Base-by-base conservation (phyloP, 345 rosid genomes). In the Syzygium aromaticum region DNA sequence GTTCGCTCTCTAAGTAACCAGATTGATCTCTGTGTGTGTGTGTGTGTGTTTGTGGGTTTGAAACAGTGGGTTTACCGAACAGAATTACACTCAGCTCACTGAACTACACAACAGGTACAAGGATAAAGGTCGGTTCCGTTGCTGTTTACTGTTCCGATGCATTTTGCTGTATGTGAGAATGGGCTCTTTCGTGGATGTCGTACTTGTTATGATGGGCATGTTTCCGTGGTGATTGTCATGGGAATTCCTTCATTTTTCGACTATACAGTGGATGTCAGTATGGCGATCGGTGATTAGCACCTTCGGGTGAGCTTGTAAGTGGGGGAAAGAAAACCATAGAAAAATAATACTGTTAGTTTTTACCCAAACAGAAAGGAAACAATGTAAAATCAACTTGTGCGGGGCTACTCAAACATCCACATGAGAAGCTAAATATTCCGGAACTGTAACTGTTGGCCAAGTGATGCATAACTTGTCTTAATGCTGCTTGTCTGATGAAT, bases 1-100 rank as follows among this genome's bases (percentile, higher is more conserved):
- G 33, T 53, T 53, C 15, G 21, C 53, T 84, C 22, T 51, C 2
- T 54, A 57, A 54, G n/a, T 30, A 84, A 54, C 63, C 3, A 7
- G 59, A 52, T 22, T 30, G 56, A 1, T 84, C 59, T n/a, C 38
- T 33, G 38, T 23, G 12, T 80, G 22, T 13, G 53, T 40, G 52
- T 54, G 3, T 54, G 38, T 23, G 86, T 30, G 61, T 84, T 84
- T 33, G 21, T 88, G 54, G 54, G 84, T 11, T n/a, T 22, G 77
- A 22, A 85, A 89, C 96, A 96, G 99, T 91, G 96, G 97, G 30
- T 93, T 96, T 88, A 95, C 97, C 7, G 93, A 96, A 88, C 6
- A 91, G 27, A 97, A 97, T 90, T 97, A 97, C 86, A 94, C 96
- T 90, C 94, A 96, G 93, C 91, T 97, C 93, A 92, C 96, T 59